Evolutionary conservation across 2,329 filamentous ascomycete genomes (phyloP).

Genomic region (Aspergillus sp.): DNA sequence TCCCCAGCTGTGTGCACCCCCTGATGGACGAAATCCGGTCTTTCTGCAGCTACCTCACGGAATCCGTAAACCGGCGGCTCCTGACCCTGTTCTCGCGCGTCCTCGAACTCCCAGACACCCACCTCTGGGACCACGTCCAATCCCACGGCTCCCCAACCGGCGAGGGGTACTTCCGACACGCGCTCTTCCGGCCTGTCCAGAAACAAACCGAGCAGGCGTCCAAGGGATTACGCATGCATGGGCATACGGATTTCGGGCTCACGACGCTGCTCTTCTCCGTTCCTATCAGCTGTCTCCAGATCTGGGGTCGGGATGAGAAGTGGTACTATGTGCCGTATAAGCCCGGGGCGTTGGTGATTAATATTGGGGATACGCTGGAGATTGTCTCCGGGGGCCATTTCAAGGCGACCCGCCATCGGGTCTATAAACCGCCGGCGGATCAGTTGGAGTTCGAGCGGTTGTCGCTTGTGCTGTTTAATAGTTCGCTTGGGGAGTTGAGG

Average conservation of each 20-base stretch:
- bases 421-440: conserved; percentile 45
- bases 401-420: conserved; percentile 48
- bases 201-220: conserved; percentile 39
- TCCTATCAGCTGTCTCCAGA: conserved; percentile 49
- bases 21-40: conserved; percentile 53
- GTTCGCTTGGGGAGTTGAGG: conserved; percentile 45
- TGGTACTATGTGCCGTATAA: conserved; percentile 49
- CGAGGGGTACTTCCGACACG: conserved; percentile 50
- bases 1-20: conserved; percentile 48
- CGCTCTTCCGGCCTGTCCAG: conserved; percentile 40
- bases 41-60: conserved; percentile 50
- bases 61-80: conserved; percentile 48
- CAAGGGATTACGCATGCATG: conserved; percentile 42
- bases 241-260: conserved; percentile 51
- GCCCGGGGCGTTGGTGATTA: conserved; percentile 50
- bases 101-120: conserved; percentile 46
- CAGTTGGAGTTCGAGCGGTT: conserved; percentile 27
- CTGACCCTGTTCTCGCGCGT: conserved; percentile 45
- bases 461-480: conserved; percentile 47
- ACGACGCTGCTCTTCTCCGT: conserved; percentile 50
- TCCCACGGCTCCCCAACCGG: conserved; percentile 44
- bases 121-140: conserved; percentile 47
- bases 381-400: conserved; percentile 50
- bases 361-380: conserved; percentile 48
- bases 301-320: conserved; percentile 45